Conservation (phyloP, 345 rosid species). For the Heritiera fomes region DNA sequence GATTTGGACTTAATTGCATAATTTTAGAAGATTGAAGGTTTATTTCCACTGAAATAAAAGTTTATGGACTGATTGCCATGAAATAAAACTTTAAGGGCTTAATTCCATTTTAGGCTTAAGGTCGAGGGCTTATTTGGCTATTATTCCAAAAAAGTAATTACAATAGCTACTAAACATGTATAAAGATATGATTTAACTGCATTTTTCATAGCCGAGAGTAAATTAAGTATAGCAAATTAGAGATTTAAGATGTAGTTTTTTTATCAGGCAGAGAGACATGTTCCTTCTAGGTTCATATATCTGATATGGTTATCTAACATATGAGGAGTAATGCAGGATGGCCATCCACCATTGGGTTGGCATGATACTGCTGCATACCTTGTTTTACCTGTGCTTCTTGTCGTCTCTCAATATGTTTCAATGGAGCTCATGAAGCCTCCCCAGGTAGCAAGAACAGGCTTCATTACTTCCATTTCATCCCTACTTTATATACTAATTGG, state of each 20-base stretch:
- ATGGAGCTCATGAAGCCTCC: conserved; percentile 99
- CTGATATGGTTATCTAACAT: conserved; percentile 20
- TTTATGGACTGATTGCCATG: no score
- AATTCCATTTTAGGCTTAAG: no score
- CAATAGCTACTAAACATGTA: not conserved
- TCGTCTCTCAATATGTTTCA: conserved; percentile 79
- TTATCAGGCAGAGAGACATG: not conserved
- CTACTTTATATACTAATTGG: not conserved
- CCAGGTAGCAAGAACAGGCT: conserved; percentile 53
- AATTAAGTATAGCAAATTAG: not conserved
- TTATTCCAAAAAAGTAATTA: not conserved
- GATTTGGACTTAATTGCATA: no score
- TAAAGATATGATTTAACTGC: conserved; percentile 9
- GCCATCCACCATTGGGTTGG: conserved; percentile 99
- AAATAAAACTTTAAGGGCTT: no score
- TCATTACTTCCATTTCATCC: conserved; percentile 17
- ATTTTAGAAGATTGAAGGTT: no score
- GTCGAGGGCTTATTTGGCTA: no score
- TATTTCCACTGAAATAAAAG: no score
- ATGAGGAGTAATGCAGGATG: conserved; percentile 59
- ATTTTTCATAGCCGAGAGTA: not conserved
- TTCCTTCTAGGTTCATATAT: not conserved
- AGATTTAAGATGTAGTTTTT: conserved; percentile 10
- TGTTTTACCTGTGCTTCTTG: conserved; percentile 92
- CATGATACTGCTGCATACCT: conserved; percentile 86